Base-by-base conservation (phyloP, 306 rosid genomes). In the Casuarina equisetifolia region DNA sequence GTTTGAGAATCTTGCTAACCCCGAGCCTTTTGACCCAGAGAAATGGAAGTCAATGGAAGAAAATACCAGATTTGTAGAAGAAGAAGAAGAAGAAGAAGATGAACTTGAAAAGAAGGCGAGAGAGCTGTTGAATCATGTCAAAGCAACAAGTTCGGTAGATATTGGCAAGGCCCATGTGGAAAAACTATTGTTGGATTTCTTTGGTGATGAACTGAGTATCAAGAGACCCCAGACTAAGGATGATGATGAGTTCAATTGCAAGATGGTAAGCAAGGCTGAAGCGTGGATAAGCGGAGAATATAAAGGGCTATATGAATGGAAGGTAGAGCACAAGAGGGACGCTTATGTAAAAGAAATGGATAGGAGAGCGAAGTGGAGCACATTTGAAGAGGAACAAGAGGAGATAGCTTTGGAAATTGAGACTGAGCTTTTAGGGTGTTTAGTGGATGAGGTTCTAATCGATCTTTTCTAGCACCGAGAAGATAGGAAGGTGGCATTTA, bases 321-420 rank as follows among this genome's bases (percentile, higher is more conserved):
- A 84, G 9, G 38, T 69, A 20, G 86, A 77, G 45, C 76, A 58
- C 52, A 76, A 75, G 79, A 90, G 78, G 61, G 91, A 87, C 69
- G 84, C 55, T 57, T 85, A 38, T 78, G 62, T 90, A 62, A 86
- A 85, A 42, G 91, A 89, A 3, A 87, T 92, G 92, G 84, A 90
- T 49, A 83, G 46, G 54, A 79, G 80, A 40, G 78, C 70, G 53
- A 54, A 55, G 44, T 89, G 97, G 97, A 78, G 70, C 45, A 78
- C 70, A 62, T 81, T 84, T 80, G 82, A 80, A 32, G 83, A 83
- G 72, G 97, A 87, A 76, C 70, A 79, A 83, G 80, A 87, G 62
- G 91, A 90, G 35, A 64, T 89, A 55, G 91, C 78, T 38, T 55
- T 84, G 71, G 81, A 87, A 76, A 83, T 92, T 75, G 96, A 84